Base-by-base conservation (phyloP, 2,329 filamentous ascomycete species). In the Chrysoporthe puriensis region DNA sequence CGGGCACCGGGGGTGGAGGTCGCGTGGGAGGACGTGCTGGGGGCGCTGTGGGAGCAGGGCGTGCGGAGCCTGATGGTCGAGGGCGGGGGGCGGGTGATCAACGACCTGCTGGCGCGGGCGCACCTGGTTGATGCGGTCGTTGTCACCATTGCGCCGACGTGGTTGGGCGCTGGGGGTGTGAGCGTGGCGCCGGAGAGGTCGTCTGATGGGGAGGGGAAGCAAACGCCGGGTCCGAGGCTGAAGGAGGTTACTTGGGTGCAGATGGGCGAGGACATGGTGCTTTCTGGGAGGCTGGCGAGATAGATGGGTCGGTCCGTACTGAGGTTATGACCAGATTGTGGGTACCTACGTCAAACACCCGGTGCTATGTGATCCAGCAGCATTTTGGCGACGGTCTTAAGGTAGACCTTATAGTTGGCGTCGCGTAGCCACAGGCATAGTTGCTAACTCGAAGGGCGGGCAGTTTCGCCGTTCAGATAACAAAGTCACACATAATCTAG, bases 41-140 rank as follows among this genome's bases (percentile, higher is more conserved):
- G 78, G 21, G 80, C 82, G 3, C 77, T 97, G n/a, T 71, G 73
- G 44, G 76, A 76, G 0, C 83, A 91, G 72, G 88, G 89, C 1
- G 80, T 97, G 57, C 78, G 79, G 63, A 97, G 93, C 75, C 83
- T 97, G 67, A 97, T 97, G 95, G 85, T 98, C 61, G 95, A 98
- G 77, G 95, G 95, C 0, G 95, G 95, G 13, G 94, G 87, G 0
- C 82, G 84, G 13, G 88, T 97, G 44, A 93, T 98, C 76, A 96
- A 96, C 76, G 87, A 91, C 48, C 79, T 98, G 21, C 83, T 98
- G n/a, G 82, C 85, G 50, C 83, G 86, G 2, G 80, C 81, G 89
- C 73, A 82, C 87, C 18, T 59, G 9, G 83, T 84, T 54, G 86
- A 93, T 75, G 90, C 90, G 2, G 89, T 97, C 61, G 91, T 98